Evolutionary conservation across 768 basidiomycete species (phyloP).

Genomic region (Boletus speciosus): DNA sequence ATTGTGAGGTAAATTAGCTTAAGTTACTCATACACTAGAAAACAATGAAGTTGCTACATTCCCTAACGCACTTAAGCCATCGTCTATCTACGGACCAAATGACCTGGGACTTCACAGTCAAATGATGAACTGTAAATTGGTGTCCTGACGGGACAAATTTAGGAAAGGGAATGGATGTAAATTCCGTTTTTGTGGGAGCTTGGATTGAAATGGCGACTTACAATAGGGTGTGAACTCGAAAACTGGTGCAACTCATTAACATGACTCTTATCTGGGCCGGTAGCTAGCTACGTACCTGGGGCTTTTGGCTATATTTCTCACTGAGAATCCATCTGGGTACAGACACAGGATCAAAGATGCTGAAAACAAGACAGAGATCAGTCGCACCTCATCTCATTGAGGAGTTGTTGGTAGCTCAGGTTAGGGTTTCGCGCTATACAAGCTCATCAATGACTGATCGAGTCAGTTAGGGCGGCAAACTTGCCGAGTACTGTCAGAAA

Average conservation of each 20-base stretch:
- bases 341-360: background rate
- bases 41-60: background rate
- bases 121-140: conserved; percentile 28
- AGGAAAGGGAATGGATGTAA: background rate
- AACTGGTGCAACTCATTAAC: conserved; percentile 29
- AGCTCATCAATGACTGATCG: background rate
- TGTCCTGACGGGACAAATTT: conserved; percentile 20
- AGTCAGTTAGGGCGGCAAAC: conserved; percentile 7
- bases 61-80: background rate
- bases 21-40: conserved; percentile 1
- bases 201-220: conserved; percentile 21
- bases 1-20: background rate
- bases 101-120: conserved; percentile 4
- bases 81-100: background rate
- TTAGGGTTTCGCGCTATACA: conserved; percentile 40
- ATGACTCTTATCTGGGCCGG: background rate
- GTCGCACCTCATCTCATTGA: conserved; percentile 41
- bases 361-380: background rate
- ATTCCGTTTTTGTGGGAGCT: background rate
- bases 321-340: conserved; percentile 37
- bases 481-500: conserved; percentile 56
- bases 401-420: conserved; percentile 52
- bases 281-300: conserved; percentile 36
- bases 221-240: conserved; percentile 42
- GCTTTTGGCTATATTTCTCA: conserved; percentile 53